Conservation (phyloP, 345 rosid genomes). For the Lepidium africanum region DNA sequence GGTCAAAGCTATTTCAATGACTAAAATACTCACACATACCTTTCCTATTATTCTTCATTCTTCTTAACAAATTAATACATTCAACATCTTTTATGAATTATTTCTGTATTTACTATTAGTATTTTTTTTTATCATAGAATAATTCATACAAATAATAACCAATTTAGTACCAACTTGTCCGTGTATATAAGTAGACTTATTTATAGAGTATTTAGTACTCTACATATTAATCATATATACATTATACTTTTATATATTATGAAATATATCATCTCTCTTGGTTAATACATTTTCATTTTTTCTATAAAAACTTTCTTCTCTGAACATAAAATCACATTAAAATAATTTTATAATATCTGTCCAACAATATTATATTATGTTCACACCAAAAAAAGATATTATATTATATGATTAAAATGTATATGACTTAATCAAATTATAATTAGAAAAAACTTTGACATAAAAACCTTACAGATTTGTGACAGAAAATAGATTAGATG, state of each 20-base stretch:
- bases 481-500: too few relatives aligned
- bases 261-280: neutral
- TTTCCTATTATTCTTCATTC: constrained; percentile 20
- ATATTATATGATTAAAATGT: too few relatives aligned
- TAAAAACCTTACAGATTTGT: too few relatives aligned
- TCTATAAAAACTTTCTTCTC: too few relatives aligned
- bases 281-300: neutral
- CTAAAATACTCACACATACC: neutral
- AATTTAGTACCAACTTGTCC: neutral
- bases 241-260: neutral
- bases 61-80: neutral
- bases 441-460: too few relatives aligned
- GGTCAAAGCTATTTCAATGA: constrained; percentile 25
- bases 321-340: too few relatives aligned
- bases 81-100: constrained; percentile 7
- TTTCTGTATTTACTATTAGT: neutral
- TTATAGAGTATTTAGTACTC: neutral
- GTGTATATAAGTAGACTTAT: neutral
- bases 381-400: too few relatives aligned
- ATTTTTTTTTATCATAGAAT: neutral
- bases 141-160: neutral
- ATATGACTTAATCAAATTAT: too few relatives aligned
- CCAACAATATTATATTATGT: too few relatives aligned
- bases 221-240: neutral
- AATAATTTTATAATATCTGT: too few relatives aligned